Conservation (phyloP, 106 monocot species). For the Iris macrosiphon region DNA sequence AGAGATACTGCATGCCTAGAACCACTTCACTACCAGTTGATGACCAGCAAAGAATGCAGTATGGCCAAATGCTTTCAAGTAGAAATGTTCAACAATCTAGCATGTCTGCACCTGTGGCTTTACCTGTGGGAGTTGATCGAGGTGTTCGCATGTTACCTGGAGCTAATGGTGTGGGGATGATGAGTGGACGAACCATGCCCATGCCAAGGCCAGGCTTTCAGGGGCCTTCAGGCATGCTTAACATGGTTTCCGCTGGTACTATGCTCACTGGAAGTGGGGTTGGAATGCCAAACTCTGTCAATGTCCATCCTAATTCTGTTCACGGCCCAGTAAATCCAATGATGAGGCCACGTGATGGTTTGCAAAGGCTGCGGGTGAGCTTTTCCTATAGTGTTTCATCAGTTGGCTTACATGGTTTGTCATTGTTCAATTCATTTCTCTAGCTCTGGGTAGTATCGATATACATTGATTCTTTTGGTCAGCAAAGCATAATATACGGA, state of each 20-base stretch:
- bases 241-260: conserved; percentile 59
- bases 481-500: no score
- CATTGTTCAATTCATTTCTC: no score
- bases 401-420: no score
- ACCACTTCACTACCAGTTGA: conserved; percentile 51
- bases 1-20: conserved; percentile 53
- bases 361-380: conserved; percentile 74
- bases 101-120: conserved; percentile 32
- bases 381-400: no score
- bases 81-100: conserved; percentile 57
- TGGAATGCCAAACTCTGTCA: conserved; percentile 44
- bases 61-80: conserved; percentile 52
- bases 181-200: conserved; percentile 54
- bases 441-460: no score
- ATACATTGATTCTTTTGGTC: no score
- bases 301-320: conserved; percentile 35
- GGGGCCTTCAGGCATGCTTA: conserved; percentile 52
- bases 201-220: conserved; percentile 64
- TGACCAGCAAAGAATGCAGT: conserved; percentile 67
- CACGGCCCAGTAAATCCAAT: conserved; percentile 54
- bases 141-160: conserved; percentile 57
- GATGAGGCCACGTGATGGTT: conserved; percentile 56
- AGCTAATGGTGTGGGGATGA: conserved; percentile 47
- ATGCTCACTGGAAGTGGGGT: conserved; percentile 47
- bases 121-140: conserved; percentile 57